phyloP scores from a whole-genome alignment of 1,139 yeast species.

The Suhomyces bolitotheri region DNA sequence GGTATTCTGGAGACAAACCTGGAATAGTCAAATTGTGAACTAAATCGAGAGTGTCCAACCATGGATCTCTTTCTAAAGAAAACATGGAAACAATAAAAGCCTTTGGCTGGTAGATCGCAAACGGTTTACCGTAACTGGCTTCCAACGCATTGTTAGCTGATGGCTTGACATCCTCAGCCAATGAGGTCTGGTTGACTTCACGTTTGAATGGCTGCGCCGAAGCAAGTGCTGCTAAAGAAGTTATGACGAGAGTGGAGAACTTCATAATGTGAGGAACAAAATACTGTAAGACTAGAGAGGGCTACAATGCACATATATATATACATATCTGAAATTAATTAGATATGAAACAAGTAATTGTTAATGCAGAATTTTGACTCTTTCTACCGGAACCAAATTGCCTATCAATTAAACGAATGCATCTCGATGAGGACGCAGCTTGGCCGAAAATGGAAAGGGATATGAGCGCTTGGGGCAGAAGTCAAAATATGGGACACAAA shows the following conservation, averaged over 20 bases:
- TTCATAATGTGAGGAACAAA: constrained; percentile 8
- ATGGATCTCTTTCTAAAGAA: constrained; percentile 53
- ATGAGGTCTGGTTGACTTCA: constrained; percentile 21
- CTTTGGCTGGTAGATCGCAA: constrained; percentile 50
- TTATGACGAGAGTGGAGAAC: constrained; percentile 12
- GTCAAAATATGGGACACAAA: too few species aligned
- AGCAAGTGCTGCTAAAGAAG: constrained; percentile 16
- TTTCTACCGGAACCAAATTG: constrained; percentile 1
- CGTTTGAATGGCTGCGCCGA: constrained; percentile 26
- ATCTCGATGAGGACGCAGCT: too few species aligned
- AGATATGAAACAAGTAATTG: neutral
- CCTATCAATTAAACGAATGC: too few species aligned
- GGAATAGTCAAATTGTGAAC: constrained; percentile 50
- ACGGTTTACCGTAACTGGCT: constrained; percentile 35
- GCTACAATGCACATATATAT: too few species aligned
- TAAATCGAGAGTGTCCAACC: constrained; percentile 50
- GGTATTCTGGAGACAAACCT: constrained; percentile 64
- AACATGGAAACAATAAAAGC: constrained; percentile 60
- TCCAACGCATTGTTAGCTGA: constrained; percentile 23
- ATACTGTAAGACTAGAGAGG: too few species aligned
- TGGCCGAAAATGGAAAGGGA: too few species aligned
- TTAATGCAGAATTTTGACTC: neutral
- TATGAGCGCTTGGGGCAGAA: too few species aligned
- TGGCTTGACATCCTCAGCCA: constrained; percentile 14
- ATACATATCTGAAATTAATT: too few species aligned